Base-by-base conservation (phyloP, 768 basidiomycete genomes). In the Mycena sanguinolenta region DNA sequence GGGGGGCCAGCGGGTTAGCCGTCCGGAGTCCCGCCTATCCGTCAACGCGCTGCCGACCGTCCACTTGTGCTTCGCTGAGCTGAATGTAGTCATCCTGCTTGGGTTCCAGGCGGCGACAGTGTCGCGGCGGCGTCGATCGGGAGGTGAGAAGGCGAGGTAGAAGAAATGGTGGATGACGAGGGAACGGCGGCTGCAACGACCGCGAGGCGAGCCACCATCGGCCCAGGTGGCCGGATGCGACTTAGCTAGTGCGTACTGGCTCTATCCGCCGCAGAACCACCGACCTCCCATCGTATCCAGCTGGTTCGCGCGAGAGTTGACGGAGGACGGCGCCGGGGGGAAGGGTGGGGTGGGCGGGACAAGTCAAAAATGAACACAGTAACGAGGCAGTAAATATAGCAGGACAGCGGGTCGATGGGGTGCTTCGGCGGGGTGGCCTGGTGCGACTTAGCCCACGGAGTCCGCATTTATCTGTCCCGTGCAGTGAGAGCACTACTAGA, bases 61-160 rank as follows among this genome's bases (percentile, higher is more conserved):
- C 44, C 42, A 32, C 30, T n/a, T 60, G 58, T 46, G 28, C 28
- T 28, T 32, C 27, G 58, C 38, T 58, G 58, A 27, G 42, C 44
- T n/a, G n/a, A n/a, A n/a, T n/a, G n/a, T n/a, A n/a, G n/a, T n/a
- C 42, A 12, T 46, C 28, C 42, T 23, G 19, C 0, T n/a, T 38
- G 17, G 2, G 27, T 23, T 58, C 65, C 16, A 8, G 46, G 10
- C 44, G 57, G 12, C 1, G 46, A 38, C 46, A 42, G 9, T 23
- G 25, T 58, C 55, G 64, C 39, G 57, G 58, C 58, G 57, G 65
- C 49, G 58, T 52, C 58, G 65, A 66, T 34, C 17, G 58, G 65
- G 36, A 66, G 46, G 34, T n/a, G 57, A 36, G n/a, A 55, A 14
- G n/a, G n/a, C 16, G 8, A 21, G 42, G 36, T n/a, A 16, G 23